Evolutionary conservation across 148 eudicot genomes (phyloP), one percentile per base, ranked within the genome.

Genomic region (Arbutus unedo): DNA sequence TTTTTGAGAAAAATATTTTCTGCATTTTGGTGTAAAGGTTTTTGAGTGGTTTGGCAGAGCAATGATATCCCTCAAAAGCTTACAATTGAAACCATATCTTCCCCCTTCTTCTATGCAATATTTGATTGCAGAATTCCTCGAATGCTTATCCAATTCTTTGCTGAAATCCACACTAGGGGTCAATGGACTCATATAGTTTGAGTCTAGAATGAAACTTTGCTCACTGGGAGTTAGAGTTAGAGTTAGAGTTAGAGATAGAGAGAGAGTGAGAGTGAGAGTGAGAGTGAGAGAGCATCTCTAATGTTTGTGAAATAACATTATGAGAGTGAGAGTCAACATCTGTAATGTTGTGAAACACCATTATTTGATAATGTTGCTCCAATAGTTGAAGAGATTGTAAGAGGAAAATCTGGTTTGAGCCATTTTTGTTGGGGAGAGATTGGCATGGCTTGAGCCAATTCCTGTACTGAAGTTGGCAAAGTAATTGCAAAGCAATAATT

Each of bases 161-260:
- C 49, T 47, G 60, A 64, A 80, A 25, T 64, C 13, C 82, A 49
- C 56, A 66, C n/a, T 78, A 25, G 44, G 25, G 18, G 75, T 66
- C 74, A 23, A 79, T 47, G 82, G 57, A 25, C 47, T 66, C 74
- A 75, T 74, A 49, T 10, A 21, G 56, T 23, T 9, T 49, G 54
- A 38, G 44, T 54, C 48, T 43, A 54, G 45, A 76, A 53, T 5
- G 43, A 23, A 47, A 51, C 18, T 50, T 76, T 53, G n/a, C 11
- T 41, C 47, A 50, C 13, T 38, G 38, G 38, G 38, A 31, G 38
- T 31, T 31, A 31, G 38, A 31, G 38, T 31, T 31, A 31, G 75
- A 16, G 18, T 41, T 6, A 71, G n/a, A 70, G 47, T 13, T 1
- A 71, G 7, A 45, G 8, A n/a, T n/a, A n/a, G 75, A 16, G 18